phyloP scores from a whole-genome alignment of 805 yeast species.

The Yamadazyma sp. region DNA sequence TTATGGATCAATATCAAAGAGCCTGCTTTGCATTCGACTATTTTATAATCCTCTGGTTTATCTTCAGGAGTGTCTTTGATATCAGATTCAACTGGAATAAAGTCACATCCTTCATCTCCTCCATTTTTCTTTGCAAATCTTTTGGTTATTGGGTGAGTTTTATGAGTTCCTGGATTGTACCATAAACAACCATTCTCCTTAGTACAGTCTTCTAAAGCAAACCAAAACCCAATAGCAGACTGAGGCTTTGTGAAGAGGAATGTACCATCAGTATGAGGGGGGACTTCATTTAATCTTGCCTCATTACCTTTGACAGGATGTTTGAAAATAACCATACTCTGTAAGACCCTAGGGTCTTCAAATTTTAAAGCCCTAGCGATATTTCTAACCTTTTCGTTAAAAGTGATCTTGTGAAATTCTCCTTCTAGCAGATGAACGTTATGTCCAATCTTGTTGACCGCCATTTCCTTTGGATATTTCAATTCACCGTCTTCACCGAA shows the following conservation, averaged over 20 bases:
- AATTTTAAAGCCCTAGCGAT: conserved; percentile 54
- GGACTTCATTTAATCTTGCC: conserved; percentile 55
- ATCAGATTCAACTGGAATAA: conserved; percentile 34
- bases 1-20: conserved; percentile 69
- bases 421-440: conserved; percentile 61
- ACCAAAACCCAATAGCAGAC: conserved; percentile 77
- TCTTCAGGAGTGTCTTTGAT: conserved; percentile 17
- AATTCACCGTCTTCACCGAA: conserved; percentile 53
- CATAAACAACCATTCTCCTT: conserved; percentile 64
- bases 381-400: conserved; percentile 45
- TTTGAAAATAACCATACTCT: conserved; percentile 76
- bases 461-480: conserved; percentile 47
- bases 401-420: conserved; percentile 48
- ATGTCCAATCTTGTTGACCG: conserved; percentile 79
- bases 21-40: conserved; percentile 68
- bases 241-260: conserved; percentile 72
- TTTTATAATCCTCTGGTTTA: conserved; percentile 41
- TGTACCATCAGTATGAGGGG: conserved; percentile 73
- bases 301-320: conserved; percentile 45
- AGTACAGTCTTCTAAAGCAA: conserved; percentile 74
- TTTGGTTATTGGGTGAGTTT: conserved; percentile 50
- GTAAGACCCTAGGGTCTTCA: conserved; percentile 67
- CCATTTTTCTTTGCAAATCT: conserved; percentile 58
- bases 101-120: conserved; percentile 55
- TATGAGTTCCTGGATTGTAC: conserved; percentile 70